Base-by-base conservation (phyloP, 352 stramenopile species). In the Globisporangium cylindrosporum region DNA sequence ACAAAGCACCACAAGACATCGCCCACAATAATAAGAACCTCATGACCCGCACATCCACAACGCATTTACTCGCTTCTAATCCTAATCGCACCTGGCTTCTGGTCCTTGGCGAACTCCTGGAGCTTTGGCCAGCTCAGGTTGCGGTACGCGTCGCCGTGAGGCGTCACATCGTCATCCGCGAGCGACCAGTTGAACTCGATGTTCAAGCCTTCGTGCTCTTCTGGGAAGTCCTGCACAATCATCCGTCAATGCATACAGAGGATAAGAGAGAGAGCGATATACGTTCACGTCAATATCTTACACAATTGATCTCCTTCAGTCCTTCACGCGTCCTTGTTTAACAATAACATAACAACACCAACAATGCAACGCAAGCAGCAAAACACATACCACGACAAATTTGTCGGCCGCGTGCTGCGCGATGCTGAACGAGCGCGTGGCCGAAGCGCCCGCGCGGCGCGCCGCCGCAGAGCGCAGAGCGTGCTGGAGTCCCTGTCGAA, bases 121-220 rank as follows among this genome's bases (percentile, higher is more conserved):
- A 92, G 80, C 75, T 90, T 88, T 27, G 73, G 68, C 79, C 80
- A 93, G 64, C 68, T 78, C 38, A 93, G 76, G 76, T 95, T 95
- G 58, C 81, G 83, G 74, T 86, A 93, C 18, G 82, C 84, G 68
- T 93, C 85, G 36, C 86, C 83, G 66, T 90, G 79, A 54, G 87
- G 84, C 59, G 84, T 92, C 65, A 95, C 83, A 65, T 95, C 87
- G 68, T 95, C 85, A 48, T 90, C 78, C 0, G 82, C 87, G 4
- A 95, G 74, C 64, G 85, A 93, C 87, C 87, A 95, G 73, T 95
- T 95, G 66, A 95, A 93, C 67, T 95, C 85, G 38, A 93, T 92
- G 76, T 93, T 88, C 14, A 93, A 74, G 3, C 82, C 87, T 25
- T 93, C 87, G 70, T 88, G 82, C 72, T 93, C 82, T 66, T 92